A percentile compares a stretch with the other conserved stretches of the same genome.
These are phyloP conservation scores for Musa acuminata DNA, from an alignment of 176 grass and related monocot genomes.

Conservation along the genomic window DNA sequence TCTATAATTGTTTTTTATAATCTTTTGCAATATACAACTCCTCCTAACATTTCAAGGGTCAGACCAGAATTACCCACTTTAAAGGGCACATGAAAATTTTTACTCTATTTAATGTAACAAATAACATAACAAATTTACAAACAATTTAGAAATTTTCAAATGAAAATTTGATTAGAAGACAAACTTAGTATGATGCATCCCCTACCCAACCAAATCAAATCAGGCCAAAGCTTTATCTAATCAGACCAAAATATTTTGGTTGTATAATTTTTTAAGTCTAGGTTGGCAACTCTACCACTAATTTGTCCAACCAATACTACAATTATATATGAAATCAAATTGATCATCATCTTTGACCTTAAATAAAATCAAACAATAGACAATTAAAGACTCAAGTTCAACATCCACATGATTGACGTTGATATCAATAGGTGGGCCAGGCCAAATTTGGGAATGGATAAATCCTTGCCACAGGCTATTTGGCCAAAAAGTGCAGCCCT, in stretches of 20 bases:
- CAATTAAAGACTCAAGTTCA: too few species aligned
- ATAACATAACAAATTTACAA: too few species aligned
- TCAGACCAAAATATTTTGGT: neutral
- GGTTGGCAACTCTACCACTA: neutral
- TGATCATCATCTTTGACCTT: too few species aligned
- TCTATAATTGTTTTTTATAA: neutral
- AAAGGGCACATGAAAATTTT: neutral
- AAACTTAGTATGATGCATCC: neutral
- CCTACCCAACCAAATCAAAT: neutral
- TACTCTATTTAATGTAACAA: neutral
- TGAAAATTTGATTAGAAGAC: neutral
- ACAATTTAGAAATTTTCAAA: neutral
- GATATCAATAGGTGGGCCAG: too few species aligned
- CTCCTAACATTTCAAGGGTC: neutral
- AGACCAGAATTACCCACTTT: too few species aligned
- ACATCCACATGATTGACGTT: too few species aligned
- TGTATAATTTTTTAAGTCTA: neutral
- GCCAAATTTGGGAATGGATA: too few species aligned
- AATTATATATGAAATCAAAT: too few species aligned
- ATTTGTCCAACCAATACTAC: too few species aligned
- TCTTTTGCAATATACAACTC: neutral
- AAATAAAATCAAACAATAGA: too few species aligned
- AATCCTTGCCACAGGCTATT: too few species aligned
- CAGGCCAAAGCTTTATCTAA: neutral
- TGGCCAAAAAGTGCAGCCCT: too few species aligned